These are phyloP conservation scores for Posidonia oceanica DNA, from an alignment of 116 monocot species.

Conservation along the genomic window DNA sequence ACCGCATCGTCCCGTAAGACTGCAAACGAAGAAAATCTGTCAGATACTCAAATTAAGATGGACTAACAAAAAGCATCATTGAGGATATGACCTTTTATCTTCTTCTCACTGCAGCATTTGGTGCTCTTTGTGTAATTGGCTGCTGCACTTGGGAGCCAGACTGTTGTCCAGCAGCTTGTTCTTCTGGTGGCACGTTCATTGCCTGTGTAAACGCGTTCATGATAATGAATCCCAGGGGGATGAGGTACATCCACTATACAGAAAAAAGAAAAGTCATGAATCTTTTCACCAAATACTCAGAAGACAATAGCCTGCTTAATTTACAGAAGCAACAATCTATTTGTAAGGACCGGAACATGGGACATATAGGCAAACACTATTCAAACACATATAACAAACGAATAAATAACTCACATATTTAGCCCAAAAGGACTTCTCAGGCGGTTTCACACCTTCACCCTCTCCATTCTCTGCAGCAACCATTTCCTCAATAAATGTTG, in stretches of 20 bases:
- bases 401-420: slow-evolving; percentile 70
- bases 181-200: slow-evolving; percentile 75
- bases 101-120: slow-evolving; percentile 54
- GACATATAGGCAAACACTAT: neutral
- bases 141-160: slow-evolving; percentile 35
- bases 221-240: slow-evolving; percentile 75
- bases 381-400: neutral
- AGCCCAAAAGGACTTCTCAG: slow-evolving; percentile 93
- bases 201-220: slow-evolving; percentile 83
- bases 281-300: too few species aligned
- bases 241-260: slow-evolving; percentile 96
- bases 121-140: slow-evolving; percentile 38
- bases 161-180: slow-evolving; percentile 39
- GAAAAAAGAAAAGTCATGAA: neutral
- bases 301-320: neutral
- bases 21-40: too few species aligned
- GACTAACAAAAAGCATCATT: too few species aligned
- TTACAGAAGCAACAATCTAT: neutral
- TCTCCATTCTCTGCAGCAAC: slow-evolving; percentile 43
- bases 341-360: neutral
- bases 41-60: too few species aligned
- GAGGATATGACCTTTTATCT: slow-evolving; percentile 31
- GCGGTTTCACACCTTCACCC: slow-evolving; percentile 64
- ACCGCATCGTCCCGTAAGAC: too few species aligned
- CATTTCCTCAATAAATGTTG: slow-evolving; percentile 83